Conservation (phyloP, 257 asterid genomes). For the Henckelia pumila region DNA sequence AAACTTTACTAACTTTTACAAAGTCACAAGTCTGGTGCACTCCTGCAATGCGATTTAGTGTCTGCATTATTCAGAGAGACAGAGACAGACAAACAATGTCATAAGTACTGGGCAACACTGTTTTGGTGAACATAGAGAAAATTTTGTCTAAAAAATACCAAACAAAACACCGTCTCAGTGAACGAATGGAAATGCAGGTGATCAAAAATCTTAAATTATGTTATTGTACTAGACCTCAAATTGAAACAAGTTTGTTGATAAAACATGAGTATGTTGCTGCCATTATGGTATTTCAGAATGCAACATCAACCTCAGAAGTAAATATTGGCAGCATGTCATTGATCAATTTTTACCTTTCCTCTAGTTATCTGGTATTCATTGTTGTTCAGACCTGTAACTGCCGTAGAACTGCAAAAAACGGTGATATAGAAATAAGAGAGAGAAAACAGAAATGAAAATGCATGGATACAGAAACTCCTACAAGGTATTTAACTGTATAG, state of each 20-base stretch:
- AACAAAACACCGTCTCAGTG: not conserved
- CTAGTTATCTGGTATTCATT: slow-evolving; percentile 92
- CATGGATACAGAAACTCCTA: not conserved
- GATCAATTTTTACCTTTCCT: slow-evolving; percentile 60
- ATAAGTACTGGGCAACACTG: slow-evolving; percentile 7
- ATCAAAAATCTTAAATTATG: not conserved
- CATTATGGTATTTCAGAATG: not conserved
- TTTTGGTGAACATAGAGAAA: slow-evolving; percentile 8
- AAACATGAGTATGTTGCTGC: not conserved
- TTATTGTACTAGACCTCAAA: not conserved
- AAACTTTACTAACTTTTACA: slow-evolving; percentile 59
- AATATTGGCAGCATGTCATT: not conserved
- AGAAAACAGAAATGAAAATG: slow-evolving; percentile 9
- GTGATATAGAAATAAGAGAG: slow-evolving; percentile 21
- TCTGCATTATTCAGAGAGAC: slow-evolving; percentile 39
- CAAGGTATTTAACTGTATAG: not conserved
- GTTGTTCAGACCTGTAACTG: slow-evolving; percentile 93
- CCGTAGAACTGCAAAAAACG: slow-evolving; percentile 61
- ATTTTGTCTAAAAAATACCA: not conserved
- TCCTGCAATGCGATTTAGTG: slow-evolving; percentile 68
- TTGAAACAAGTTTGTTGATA: slow-evolving; percentile 1
- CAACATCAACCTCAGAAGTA: not conserved
- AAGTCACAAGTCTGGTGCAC: slow-evolving; percentile 75
- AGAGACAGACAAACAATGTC: not conserved
- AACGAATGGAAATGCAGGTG: not conserved